Evolutionary conservation across 257 asterid species (phyloP).

Genomic region (Solanum infundibuliforme): DNA sequence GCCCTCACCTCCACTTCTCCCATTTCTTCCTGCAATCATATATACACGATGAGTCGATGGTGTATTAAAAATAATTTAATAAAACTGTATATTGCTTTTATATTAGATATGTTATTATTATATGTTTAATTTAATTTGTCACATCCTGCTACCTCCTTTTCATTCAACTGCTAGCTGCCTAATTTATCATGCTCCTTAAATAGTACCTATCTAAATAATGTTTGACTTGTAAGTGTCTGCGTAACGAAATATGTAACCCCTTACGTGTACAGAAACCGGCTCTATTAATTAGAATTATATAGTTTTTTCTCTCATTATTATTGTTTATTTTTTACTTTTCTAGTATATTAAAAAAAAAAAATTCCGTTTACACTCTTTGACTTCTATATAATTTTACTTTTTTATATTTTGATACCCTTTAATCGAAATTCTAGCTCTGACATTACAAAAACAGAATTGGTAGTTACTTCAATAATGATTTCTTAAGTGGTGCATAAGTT

Average conservation of each 20-base stretch:
- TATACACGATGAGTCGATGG: neutral
- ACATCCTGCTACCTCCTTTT: neutral
- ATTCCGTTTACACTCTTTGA: no score
- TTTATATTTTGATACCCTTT: no score
- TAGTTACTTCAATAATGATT: neutral
- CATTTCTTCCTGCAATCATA: conserved; percentile 49
- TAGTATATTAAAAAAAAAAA: neutral
- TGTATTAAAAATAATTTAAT: neutral
- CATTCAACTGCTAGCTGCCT: neutral
- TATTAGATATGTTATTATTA: neutral
- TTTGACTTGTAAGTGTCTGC: neutral
- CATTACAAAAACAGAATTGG: no score
- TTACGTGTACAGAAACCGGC: neutral
- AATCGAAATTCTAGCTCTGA: fast-evolving
- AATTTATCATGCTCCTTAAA: neutral
- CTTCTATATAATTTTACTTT: no score
- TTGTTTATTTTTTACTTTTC: neutral
- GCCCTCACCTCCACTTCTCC: conserved; percentile 90
- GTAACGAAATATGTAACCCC: neutral
- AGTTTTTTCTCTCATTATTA: neutral
- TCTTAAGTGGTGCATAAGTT: neutral
- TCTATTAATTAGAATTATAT: neutral
- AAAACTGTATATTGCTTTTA: fast-evolving
- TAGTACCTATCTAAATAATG: neutral
- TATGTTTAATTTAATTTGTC: neutral